Conservation (phyloP, 805 yeast species). For the Cyberlindnera petersonii region DNA sequence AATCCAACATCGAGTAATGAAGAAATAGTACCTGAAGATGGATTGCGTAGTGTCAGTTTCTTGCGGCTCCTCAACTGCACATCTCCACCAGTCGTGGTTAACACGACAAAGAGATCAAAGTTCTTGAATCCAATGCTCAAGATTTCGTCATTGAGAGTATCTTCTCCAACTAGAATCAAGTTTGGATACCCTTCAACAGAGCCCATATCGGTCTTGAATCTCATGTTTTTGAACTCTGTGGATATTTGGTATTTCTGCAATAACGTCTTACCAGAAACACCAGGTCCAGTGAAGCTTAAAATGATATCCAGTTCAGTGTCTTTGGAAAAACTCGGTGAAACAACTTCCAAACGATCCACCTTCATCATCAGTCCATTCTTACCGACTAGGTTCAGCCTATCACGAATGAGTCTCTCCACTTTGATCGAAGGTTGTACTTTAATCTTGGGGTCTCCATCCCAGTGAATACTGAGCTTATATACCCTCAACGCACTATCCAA, state of each 20-base stretch:
- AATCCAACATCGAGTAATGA: conserved; percentile 54
- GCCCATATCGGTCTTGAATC: conserved; percentile 17
- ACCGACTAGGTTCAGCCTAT: conserved; percentile 26
- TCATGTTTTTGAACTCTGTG: conserved; percentile 22
- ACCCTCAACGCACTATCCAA: conserved; percentile 36
- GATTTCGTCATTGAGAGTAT: conserved; percentile 23
- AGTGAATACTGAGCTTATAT: conserved; percentile 43
- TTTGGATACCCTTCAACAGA: conserved; percentile 22
- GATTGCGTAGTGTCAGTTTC: conserved; percentile 23
- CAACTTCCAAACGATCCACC: conserved; percentile 36
- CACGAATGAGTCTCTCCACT: conserved; percentile 30
- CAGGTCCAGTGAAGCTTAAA: conserved; percentile 33
- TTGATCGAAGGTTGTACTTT: conserved; percentile 37
- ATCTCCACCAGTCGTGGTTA: conserved; percentile 41
- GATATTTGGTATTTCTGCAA: conserved; percentile 25
- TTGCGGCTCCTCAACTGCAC: conserved; percentile 43
- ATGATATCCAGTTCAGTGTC: conserved; percentile 45
- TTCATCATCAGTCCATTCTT: conserved; percentile 29
- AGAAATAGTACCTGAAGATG: conserved; percentile 34
- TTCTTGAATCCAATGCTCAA: conserved; percentile 33
- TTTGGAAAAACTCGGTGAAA: conserved; percentile 42
- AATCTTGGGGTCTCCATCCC: conserved; percentile 48
- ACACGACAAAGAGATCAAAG: conserved; percentile 38
- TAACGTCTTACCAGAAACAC: conserved; percentile 19
- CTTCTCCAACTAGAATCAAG: conserved; percentile 21